Evolutionary conservation across 1,284 basidiomycete genomes (phyloP), one percentile per base, ranked within the genome.

Genomic region (Gymnopus androsaceus): DNA sequence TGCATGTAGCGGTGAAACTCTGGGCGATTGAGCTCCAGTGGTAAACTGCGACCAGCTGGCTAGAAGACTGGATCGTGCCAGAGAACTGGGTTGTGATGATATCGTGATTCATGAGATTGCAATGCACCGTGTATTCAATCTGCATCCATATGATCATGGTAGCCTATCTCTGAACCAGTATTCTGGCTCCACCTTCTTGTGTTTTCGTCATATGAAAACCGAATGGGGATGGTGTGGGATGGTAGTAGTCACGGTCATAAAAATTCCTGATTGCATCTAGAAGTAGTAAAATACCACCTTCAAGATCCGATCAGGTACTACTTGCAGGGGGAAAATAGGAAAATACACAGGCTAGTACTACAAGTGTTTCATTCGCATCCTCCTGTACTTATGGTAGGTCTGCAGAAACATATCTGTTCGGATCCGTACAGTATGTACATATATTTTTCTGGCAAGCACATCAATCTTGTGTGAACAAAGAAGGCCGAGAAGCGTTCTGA

Each of bases 231-330:
- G 47, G 41, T 27, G 40, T 44, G 54, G 54, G 34, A 31, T 40
- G n/a, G n/a, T 6, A 23, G 34, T 6, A 38, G 14, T 40, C 31
- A 27, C 19, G 23, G 4, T n/a, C 33, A 44, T 31, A 45, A 25
- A 54, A 33, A 36, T 48, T 50, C 47, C 54, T 50, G 47, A 50
- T 49, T 48, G 37, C 38, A 50, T 45, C 44, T 52, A 36, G 21
- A 31, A 33, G 49, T 49, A 38, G 30, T 21, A 37, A 40, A 56
- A 40, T 51, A 19, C 30, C 36, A 23, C 28, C 44, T 54, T 28
- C 31, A 28, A 51, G 49, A 55, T 51, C 47, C 44, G 57, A 58
- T 55, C 57, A 59, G 44, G 45, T 45, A 51, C 57, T 23, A n/a
- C 9, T 36, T 36, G 34, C 9, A 36, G 34, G 34, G n/a, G n/a